A percentile compares a stretch with the other conserved stretches of the same genome.
Evolutionary conservation across 2,329 filamentous ascomycete species (phyloP).

Genomic region (Chrysoporthe cubensis): DNA sequence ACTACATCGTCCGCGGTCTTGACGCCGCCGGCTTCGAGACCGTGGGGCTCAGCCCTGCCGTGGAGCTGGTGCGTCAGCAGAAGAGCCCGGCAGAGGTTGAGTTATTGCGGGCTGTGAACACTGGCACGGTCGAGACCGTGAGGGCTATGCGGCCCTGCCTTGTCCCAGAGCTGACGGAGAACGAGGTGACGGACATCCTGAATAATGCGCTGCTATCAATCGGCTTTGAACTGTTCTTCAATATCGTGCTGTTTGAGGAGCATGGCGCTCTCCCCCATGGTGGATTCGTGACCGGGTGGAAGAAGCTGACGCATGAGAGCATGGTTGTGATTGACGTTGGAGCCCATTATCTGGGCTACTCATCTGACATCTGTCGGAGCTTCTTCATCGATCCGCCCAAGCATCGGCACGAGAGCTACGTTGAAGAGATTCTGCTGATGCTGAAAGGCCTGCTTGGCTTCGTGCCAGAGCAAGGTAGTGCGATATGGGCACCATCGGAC

Average conservation of each 20-base stretch:
- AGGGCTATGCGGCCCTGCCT: slow-evolving; percentile 60
- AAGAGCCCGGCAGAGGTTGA: slow-evolving; percentile 61
- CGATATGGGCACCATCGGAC: slow-evolving; percentile 5
- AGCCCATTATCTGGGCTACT: slow-evolving; percentile 64
- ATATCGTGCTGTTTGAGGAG: slow-evolving; percentile 66
- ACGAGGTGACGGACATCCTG: slow-evolving; percentile 59
- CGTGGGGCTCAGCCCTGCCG: slow-evolving; percentile 55
- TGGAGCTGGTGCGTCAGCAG: slow-evolving; percentile 61
- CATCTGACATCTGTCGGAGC: slow-evolving; percentile 65
- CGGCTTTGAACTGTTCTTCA: slow-evolving; percentile 62
- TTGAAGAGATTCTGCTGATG: not conserved
- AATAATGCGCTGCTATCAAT: slow-evolving; percentile 58
- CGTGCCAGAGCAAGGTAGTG: not conserved
- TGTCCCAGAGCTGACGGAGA: slow-evolving; percentile 60
- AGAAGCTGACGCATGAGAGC: slow-evolving; percentile 55
- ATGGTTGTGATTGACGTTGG: slow-evolving; percentile 68
- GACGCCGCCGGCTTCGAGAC: slow-evolving; percentile 58
- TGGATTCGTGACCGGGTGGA: slow-evolving; percentile 54
- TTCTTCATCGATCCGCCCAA: slow-evolving; percentile 55
- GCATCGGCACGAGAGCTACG: not conserved
- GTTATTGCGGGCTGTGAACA: slow-evolving; percentile 64
- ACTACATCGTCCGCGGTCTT: slow-evolving; percentile 64
- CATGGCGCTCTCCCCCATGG: slow-evolving; percentile 58
- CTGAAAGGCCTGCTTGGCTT: not conserved
- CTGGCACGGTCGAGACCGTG: slow-evolving; percentile 64